These are phyloP conservation scores for Paramecium sexaurelia DNA, from an alignment of 73 alveolate species.

Conservation along the genomic window DNA sequence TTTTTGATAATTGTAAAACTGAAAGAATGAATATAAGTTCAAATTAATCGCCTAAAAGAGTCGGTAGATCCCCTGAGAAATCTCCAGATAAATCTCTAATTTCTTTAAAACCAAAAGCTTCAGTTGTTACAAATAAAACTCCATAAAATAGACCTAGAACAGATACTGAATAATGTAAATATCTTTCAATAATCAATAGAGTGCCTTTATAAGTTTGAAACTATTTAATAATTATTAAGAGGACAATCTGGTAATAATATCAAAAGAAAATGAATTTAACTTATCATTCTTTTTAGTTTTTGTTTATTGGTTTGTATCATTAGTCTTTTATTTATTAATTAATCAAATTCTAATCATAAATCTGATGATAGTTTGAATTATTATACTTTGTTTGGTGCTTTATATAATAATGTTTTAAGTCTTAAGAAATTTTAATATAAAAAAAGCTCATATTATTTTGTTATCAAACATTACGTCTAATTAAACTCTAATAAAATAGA, in stretches of 20 bases:
- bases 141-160: constrained; percentile 52
- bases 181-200: neutral
- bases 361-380: no score
- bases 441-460: no score
- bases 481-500: no score
- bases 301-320: neutral
- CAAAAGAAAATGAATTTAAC: neutral
- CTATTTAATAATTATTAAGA: constrained; percentile 5
- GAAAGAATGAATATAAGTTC: neutral
- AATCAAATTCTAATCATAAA: no score
- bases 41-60: neutral
- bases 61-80: constrained; percentile 30
- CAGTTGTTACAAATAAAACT: neutral
- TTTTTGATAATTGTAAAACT: constrained; percentile 38
- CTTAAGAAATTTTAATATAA: no score
- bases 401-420: no score
- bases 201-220: constrained; percentile 12
- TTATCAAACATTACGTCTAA: no score
- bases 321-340: neutral
- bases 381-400: no score
- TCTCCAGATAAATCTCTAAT: neutral
- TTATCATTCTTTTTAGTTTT: constrained; percentile 17
- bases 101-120: neutral
- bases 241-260: neutral
- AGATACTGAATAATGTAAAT: constrained; percentile 14